Evolutionary conservation across 495 filamentous ascomycete species (phyloP).

Genomic region (Neurospora sp.): DNA sequence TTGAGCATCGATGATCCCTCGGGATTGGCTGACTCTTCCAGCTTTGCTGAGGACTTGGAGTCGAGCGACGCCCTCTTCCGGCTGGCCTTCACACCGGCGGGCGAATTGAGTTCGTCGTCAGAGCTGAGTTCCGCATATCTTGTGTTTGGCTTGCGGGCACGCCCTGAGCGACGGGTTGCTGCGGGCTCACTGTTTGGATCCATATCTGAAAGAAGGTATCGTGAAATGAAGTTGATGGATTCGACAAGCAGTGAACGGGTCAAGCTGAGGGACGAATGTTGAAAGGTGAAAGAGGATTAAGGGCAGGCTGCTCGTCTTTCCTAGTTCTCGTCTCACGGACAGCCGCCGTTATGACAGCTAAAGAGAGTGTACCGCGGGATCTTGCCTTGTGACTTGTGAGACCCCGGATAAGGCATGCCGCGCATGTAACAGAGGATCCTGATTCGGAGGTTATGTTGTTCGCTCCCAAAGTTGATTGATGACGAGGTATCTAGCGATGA

Average conservation of each 20-base stretch:
- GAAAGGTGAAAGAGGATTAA: background rate
- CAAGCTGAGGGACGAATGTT: background rate
- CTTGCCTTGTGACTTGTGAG: background rate
- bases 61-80: background rate
- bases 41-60: background rate
- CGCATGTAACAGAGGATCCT: background rate
- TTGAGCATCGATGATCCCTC: background rate
- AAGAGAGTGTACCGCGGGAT: background rate
- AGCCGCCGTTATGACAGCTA: background rate
- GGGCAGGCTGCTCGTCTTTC: background rate
- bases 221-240: background rate
- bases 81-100: background rate
- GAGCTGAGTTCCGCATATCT: constrained; percentile 15
- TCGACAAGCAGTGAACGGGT: background rate
- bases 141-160: constrained; percentile 19
- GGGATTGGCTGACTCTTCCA: background rate
- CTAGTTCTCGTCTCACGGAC: background rate
- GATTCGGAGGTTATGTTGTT: background rate
- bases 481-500: too few relatives aligned
- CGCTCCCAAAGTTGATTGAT: background rate
- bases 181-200: background rate
- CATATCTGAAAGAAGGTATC: background rate
- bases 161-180: constrained; percentile 22
- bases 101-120: constrained; percentile 4
- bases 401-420: background rate